phyloP scores from a whole-genome alignment of 2,329 filamentous ascomycete species.

The Neonectria faginata region DNA sequence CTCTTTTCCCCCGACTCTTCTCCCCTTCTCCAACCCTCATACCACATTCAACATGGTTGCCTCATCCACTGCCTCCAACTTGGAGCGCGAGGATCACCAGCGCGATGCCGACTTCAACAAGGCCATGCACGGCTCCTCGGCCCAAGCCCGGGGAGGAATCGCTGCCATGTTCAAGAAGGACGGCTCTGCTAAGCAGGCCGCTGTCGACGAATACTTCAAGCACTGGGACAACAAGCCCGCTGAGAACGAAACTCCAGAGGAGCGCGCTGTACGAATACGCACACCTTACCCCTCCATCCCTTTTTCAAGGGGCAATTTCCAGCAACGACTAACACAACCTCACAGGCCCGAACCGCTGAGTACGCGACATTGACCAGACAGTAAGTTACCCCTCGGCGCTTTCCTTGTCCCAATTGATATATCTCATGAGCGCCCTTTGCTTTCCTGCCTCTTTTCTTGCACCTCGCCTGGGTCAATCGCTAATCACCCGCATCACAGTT shows the following conservation, averaged over 20 bases:
- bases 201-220: conserved; percentile 94
- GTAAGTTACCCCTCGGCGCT: conserved; percentile 62
- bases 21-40: conserved; percentile 24
- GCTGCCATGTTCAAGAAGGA: conserved; percentile 90
- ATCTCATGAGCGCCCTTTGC: neutral
- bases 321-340: conserved; percentile 34
- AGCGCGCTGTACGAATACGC: conserved; percentile 73
- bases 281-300: conserved; percentile 31
- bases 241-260: conserved; percentile 83
- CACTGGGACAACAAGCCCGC: conserved; percentile 91
- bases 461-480: conserved; percentile 12
- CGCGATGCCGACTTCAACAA: conserved; percentile 94
- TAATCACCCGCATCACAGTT: conserved; percentile 62
- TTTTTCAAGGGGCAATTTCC: conserved; percentile 1
- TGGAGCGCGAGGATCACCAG: conserved; percentile 85
- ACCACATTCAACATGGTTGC: conserved; percentile 58
- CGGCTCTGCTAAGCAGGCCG: conserved; percentile 77
- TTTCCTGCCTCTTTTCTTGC: neutral
- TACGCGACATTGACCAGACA: conserved; percentile 95
- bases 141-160: conserved; percentile 78
- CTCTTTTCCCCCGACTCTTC: conserved; percentile 25
- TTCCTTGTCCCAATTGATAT: conserved; percentile 9
- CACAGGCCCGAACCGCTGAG: conserved; percentile 80
- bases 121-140: conserved; percentile 81
- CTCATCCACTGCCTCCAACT: conserved; percentile 55